Percentiles rank a stretch among this genome's conserved stretches.
Conservation (phyloP, 768 basidiomycete species). For the Tephrocybe sp. region DNA sequence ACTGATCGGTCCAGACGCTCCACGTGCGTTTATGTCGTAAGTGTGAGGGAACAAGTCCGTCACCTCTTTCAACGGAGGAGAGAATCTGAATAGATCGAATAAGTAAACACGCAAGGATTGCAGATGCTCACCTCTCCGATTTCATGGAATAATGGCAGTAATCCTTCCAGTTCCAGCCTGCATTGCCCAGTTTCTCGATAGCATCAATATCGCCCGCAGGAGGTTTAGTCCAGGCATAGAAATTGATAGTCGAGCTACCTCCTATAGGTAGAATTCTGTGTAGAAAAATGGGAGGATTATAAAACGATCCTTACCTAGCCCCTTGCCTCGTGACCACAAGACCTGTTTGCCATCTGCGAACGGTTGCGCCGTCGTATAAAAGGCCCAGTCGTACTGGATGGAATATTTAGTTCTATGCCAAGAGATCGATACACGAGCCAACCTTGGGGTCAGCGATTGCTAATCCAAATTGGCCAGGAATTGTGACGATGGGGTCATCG, state of each 20-base stretch:
- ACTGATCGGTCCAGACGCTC: constrained; percentile 28
- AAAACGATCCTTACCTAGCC: constrained; percentile 27
- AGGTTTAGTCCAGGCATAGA: constrained; percentile 32
- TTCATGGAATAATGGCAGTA: constrained; percentile 37
- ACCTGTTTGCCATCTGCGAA: constrained; percentile 22
- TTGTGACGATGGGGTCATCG: constrained; percentile 31
- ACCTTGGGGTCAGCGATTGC: constrained; percentile 28
- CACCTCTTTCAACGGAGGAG: constrained; percentile 24
- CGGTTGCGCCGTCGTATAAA: constrained; percentile 26
- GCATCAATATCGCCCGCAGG: constrained; percentile 28
- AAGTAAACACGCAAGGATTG: neutral
- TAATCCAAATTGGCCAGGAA: constrained; percentile 30
- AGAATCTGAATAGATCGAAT: constrained; percentile 20
- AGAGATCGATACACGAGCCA: neutral
- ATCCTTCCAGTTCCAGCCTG: constrained; percentile 53
- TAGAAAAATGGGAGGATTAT: neutral
- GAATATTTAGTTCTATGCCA: neutral
- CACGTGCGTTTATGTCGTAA: constrained; percentile 20
- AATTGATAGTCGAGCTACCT: constrained; percentile 46
- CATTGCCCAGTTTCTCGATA: constrained; percentile 49
- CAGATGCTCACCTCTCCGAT: constrained; percentile 32
- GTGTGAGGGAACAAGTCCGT: constrained; percentile 26
- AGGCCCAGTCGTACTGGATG: constrained; percentile 34
- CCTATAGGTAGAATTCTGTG: constrained; percentile 21
- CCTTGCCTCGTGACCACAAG: constrained; percentile 30